phyloP scores from a whole-genome alignment of 371 early-diverging fungal genomes.

The Mortierella sp. region DNA sequence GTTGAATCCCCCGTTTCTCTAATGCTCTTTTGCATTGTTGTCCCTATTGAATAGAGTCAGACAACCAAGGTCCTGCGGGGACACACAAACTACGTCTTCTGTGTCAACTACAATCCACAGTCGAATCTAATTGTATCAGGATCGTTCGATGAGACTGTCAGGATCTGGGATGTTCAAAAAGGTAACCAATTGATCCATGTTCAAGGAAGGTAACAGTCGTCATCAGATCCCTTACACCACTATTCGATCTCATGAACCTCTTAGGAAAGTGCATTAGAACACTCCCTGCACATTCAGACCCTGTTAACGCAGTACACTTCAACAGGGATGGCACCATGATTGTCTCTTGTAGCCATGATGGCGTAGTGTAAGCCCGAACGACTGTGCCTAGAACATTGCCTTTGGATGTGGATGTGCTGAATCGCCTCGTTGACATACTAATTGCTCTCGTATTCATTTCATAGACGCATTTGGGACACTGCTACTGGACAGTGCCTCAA shows the following conservation, averaged over 20 bases:
- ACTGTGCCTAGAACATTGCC: not conserved
- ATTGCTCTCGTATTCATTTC: not conserved
- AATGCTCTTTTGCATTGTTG: not conserved
- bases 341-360: conserved; percentile 95
- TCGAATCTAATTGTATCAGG: conserved; percentile 96
- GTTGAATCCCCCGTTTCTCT: not conserved
- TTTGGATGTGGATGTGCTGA: not conserved
- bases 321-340: conserved; percentile 97
- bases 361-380: conserved; percentile 79
- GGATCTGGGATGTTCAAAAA: conserved; percentile 95
- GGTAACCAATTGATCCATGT: conserved; percentile 58
- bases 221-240: not conserved
- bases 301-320: conserved; percentile 95
- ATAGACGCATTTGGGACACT: conserved; percentile 96
- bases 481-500: conserved; percentile 96
- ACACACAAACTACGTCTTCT: conserved; percentile 96
- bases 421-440: conserved; percentile 10
- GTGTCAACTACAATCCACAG: conserved; percentile 95
- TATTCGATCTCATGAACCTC: not conserved
- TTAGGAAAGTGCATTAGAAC: conserved; percentile 89
- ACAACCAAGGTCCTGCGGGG: conserved; percentile 87
- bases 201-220: too few species aligned
- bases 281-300: conserved; percentile 96
- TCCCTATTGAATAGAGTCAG: conserved; percentile 60
- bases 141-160: conserved; percentile 97